These are phyloP conservation scores for Sextonia rubra DNA, from an alignment of 164 flowering plant species.

Conservation along the genomic window DNA sequence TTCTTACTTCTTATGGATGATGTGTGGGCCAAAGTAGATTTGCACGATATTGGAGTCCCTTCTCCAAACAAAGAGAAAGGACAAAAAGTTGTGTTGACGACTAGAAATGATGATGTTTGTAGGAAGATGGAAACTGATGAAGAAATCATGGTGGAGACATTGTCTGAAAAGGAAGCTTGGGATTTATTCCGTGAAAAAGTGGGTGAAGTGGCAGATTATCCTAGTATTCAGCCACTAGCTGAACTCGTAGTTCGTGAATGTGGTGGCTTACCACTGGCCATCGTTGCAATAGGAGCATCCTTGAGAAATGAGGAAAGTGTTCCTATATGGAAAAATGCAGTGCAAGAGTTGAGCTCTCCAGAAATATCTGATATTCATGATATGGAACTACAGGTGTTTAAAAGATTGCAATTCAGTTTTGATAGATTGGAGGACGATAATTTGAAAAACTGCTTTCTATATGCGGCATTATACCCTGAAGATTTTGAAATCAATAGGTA, in stretches of 20 bases:
- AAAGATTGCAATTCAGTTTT: constrained; percentile 12
- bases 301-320: constrained; percentile 10
- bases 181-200: constrained; percentile 16
- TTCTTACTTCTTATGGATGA: constrained; percentile 30
- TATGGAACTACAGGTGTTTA: constrained; percentile 13
- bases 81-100: constrained; percentile 24
- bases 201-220: constrained; percentile 2
- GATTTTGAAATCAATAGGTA: constrained; percentile 9
- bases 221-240: constrained; percentile 4
- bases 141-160: constrained; percentile 9
- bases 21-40: constrained; percentile 10
- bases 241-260: constrained; percentile 10
- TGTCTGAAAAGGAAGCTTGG: constrained; percentile 22
- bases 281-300: constrained; percentile 9
- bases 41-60: constrained; percentile 14
- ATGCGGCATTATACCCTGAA: constrained; percentile 10
- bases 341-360: constrained; percentile 4
- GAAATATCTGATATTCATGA: neutral
- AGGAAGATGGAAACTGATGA: constrained; percentile 9
- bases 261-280: constrained; percentile 15
- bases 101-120: constrained; percentile 6
- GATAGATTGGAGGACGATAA: constrained; percentile 9
- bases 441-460: constrained; percentile 5
- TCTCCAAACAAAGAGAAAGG: neutral
- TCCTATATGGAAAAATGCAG: constrained; percentile 14